Conservation (phyloP, 2,329 filamentous ascomycete species). For the Alternaria ethzedia region DNA sequence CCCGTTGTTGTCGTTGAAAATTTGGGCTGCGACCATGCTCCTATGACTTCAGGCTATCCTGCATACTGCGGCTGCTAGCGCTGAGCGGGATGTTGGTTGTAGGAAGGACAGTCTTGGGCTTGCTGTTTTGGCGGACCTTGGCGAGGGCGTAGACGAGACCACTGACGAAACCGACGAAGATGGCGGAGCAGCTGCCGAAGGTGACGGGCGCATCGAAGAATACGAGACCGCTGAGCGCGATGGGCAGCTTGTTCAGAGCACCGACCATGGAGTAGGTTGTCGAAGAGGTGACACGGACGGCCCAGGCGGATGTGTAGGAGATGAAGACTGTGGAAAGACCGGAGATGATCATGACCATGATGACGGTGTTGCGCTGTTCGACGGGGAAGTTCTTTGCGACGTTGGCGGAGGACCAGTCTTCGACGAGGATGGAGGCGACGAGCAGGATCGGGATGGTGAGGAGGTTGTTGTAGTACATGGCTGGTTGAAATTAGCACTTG, state of each 20-base stretch:
- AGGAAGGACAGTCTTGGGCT: conserved; percentile 71
- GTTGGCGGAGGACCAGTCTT: conserved; percentile 92
- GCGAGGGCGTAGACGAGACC: conserved; percentile 89
- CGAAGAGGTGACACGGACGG: conserved; percentile 94
- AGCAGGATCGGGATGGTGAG: conserved; percentile 93
- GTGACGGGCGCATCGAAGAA: conserved; percentile 97
- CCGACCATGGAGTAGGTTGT: conserved; percentile 99
- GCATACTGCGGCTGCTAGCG: conserved; percentile 88
- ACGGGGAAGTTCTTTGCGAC: conserved; percentile 84
- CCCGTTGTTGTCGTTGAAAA: conserved; percentile 11
- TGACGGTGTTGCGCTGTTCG: conserved; percentile 78
- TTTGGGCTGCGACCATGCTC: background rate
- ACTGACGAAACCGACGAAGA: conserved; percentile 87
- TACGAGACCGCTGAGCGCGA: conserved; percentile 87
- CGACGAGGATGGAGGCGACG: conserved; percentile 77
- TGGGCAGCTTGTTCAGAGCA: conserved; percentile 95
- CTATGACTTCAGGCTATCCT: conserved; percentile 74
- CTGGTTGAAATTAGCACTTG: conserved; percentile 56
- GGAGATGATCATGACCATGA: conserved; percentile 91
- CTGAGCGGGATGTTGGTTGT: conserved; percentile 74
- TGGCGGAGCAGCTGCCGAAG: conserved; percentile 88
- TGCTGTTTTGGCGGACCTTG: conserved; percentile 79
- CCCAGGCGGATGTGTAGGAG: conserved; percentile 99
- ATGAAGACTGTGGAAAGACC: conserved; percentile 95
- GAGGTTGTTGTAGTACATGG: conserved; percentile 99